Evolutionary conservation across 1,284 basidiomycete genomes (phyloP).

Genomic region (Ustilago esculenta): DNA sequence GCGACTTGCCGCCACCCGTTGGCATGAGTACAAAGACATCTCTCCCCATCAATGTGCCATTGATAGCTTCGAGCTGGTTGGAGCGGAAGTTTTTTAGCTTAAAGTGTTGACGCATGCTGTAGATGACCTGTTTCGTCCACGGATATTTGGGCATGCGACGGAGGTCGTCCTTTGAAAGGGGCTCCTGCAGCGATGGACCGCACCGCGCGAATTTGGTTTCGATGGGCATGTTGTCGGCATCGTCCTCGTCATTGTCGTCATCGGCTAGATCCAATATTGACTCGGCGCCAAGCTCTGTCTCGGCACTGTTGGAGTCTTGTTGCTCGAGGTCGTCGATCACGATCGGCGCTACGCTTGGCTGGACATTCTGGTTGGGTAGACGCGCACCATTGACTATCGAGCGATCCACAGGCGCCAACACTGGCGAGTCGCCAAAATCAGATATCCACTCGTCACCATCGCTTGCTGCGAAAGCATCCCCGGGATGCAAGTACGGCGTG

Average conservation of each 20-base stretch:
- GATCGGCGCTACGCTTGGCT: too few species aligned
- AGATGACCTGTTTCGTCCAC: conserved; percentile 74
- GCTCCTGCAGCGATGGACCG: conserved; percentile 33
- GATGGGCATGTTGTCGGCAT: conserved; percentile 17
- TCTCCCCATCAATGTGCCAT: conserved; percentile 78
- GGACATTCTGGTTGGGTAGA: too few species aligned
- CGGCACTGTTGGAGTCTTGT: too few species aligned
- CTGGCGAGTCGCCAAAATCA: too few species aligned
- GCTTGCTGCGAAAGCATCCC: too few species aligned
- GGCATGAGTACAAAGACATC: conserved; percentile 97
- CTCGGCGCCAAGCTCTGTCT: too few species aligned
- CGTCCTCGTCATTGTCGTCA: conserved; percentile 12
- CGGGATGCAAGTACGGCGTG: too few species aligned
- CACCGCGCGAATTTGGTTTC: conserved; percentile 24
- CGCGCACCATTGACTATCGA: too few species aligned
- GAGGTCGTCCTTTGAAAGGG: conserved; percentile 2
- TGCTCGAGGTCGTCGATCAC: too few species aligned
- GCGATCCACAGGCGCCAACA: too few species aligned
- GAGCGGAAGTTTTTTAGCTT: conserved; percentile 77
- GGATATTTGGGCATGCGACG: conserved; percentile 57
- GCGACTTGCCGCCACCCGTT: conserved; percentile 89
- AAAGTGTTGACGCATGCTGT: conserved; percentile 76
- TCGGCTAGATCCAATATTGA: conserved; percentile 2
- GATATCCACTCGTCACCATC: too few species aligned
- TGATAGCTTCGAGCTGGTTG: conserved; percentile 89